These are phyloP conservation scores for Corylus avellana DNA, from an alignment of 306 rosid genomes.

Conservation along the genomic window DNA sequence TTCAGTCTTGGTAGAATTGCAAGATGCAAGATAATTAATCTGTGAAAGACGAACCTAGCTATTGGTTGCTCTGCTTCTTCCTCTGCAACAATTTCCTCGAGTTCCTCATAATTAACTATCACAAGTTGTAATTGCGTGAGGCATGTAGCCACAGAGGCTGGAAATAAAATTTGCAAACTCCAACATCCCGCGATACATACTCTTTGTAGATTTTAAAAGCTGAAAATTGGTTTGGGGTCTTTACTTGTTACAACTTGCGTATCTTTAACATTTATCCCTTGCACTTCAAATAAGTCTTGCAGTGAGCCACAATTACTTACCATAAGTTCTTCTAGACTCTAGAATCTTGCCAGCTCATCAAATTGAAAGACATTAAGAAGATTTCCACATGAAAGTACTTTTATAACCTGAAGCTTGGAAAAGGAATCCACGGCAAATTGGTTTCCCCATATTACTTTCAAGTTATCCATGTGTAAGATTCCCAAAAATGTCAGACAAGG, in stretches of 20 bases:
- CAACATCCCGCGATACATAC: not conserved
- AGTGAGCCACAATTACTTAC: not conserved
- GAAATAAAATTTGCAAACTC: constrained; percentile 15
- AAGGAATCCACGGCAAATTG: not conserved
- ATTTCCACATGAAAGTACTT: not conserved
- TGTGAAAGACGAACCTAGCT: constrained; percentile 6
- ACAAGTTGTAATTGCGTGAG: not conserved
- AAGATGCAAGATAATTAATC: constrained; percentile 7
- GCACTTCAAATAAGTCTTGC: not conserved
- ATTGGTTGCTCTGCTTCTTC: not conserved
- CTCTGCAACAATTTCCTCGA: constrained; percentile 11
- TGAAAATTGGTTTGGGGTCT: not conserved
- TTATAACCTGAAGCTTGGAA: not conserved
- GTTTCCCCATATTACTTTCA: not conserved
- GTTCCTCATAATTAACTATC: not conserved
- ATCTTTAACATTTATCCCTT: not conserved
- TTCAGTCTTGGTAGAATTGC: not conserved
- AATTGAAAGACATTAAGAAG: not conserved
- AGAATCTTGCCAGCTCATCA: not conserved
- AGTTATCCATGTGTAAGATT: not conserved
- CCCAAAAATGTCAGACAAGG: not conserved
- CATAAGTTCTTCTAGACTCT: not conserved
- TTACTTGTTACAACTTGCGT: not conserved
- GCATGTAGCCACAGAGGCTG: not conserved
- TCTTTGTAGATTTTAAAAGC: constrained; percentile 7